These are phyloP conservation scores for Clitopilus hobsonii DNA, from an alignment of 768 basidiomycete species.

Conservation along the genomic window DNA sequence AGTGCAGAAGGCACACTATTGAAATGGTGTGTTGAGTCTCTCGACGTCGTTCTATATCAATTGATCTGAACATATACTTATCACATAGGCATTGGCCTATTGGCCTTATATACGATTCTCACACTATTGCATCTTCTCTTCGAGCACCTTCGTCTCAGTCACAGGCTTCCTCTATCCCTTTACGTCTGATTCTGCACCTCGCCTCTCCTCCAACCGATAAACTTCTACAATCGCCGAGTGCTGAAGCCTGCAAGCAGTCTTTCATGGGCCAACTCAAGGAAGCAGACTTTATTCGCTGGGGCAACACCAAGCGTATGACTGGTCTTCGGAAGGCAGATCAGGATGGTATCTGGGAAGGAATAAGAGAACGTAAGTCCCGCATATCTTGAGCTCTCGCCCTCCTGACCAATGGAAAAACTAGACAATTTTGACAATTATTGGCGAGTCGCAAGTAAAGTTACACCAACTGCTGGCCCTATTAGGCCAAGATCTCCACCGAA, in stretches of 20 bases:
- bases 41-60: neutral
- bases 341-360: conserved; percentile 96
- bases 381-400: neutral
- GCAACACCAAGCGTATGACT: conserved; percentile 92
- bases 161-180: conserved; percentile 42
- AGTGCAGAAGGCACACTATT: conserved; percentile 75
- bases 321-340: conserved; percentile 87
- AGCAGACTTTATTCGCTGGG: conserved; percentile 96
- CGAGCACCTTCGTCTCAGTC: conserved; percentile 41
- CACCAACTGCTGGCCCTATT: conserved; percentile 69
- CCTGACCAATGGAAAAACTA: conserved; percentile 24
- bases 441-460: conserved; percentile 89
- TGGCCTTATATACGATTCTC: conserved; percentile 88
- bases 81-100: conserved; percentile 94
- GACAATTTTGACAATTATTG: conserved; percentile 97
- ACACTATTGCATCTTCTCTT: conserved; percentile 59
- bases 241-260: conserved; percentile 86
- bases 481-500: conserved; percentile 56
- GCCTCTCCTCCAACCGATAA: conserved; percentile 85
- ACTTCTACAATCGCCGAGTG: conserved; percentile 71
- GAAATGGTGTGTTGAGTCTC: conserved; percentile 76
- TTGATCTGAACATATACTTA: conserved; percentile 5
- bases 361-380: conserved; percentile 80
- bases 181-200: conserved; percentile 83
- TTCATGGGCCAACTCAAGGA: conserved; percentile 97